Evolutionary conservation across 2,329 filamentous ascomycete genomes (phyloP).

Genomic region (Diaporthe humulicola): DNA sequence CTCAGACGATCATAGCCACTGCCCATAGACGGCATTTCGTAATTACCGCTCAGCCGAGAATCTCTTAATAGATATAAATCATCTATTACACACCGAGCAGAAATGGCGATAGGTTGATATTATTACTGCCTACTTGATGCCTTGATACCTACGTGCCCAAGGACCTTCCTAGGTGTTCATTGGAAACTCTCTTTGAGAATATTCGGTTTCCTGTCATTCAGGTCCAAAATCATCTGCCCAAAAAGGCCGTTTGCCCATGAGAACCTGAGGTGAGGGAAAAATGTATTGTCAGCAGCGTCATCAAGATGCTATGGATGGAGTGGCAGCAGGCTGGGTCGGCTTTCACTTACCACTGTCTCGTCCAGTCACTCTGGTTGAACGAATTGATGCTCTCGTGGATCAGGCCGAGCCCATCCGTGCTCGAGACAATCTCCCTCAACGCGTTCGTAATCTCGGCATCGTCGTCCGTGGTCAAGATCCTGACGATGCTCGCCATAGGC

Average conservation of each 20-base stretch:
- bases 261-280: slow-evolving; percentile 70
- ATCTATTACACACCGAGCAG: background rate
- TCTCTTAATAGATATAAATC: background rate
- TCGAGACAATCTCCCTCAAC: slow-evolving; percentile 74
- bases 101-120: background rate
- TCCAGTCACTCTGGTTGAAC: slow-evolving; percentile 62
- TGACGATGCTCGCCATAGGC: slow-evolving; percentile 88
- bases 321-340: background rate
- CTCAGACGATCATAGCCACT: background rate
- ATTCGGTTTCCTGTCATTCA: slow-evolving; percentile 78
- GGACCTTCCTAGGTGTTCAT: slow-evolving; percentile 7
- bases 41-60: no score
- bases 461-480: slow-evolving; percentile 82
- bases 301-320: background rate
- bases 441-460: slow-evolving; percentile 80
- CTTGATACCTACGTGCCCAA: background rate
- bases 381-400: slow-evolving; percentile 87
- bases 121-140: background rate
- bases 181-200: slow-evolving; percentile 56
- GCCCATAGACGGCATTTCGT: background rate
- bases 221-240: slow-evolving; percentile 83
- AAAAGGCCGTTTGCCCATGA: slow-evolving; percentile 93
- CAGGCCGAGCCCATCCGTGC: slow-evolving; percentile 79
- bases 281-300: slow-evolving; percentile 19
- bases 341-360: slow-evolving; percentile 55